phyloP scores from a whole-genome alignment of 108 stramenopile species.

The Skeletonema marinoi region DNA sequence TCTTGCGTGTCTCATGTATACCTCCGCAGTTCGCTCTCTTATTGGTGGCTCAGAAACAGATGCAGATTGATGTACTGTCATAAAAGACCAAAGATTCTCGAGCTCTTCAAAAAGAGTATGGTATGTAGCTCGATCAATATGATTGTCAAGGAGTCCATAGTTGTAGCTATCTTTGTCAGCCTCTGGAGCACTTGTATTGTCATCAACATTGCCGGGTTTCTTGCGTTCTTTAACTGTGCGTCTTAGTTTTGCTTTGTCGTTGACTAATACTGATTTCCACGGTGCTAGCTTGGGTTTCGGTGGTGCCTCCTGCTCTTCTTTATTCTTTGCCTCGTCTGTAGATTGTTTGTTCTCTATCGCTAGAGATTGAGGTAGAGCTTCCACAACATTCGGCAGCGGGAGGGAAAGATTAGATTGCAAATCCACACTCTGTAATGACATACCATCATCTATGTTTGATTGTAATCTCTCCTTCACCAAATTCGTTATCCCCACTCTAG shows the following conservation, averaged over 20 bases:
- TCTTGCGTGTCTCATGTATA: conserved; percentile 79
- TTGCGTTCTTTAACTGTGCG: conserved; percentile 12
- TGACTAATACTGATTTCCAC: conserved; percentile 63
- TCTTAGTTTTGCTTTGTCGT: conserved; percentile 60
- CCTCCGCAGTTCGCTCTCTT: conserved; percentile 72
- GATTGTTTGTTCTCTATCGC: neutral
- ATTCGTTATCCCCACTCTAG: conserved; percentile 31
- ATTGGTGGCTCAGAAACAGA: conserved; percentile 67
- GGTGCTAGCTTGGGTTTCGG: conserved; percentile 13
- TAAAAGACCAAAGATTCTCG: conserved; percentile 66
- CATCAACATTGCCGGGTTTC: neutral
- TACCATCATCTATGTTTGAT: neutral
- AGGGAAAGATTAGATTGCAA: neutral
- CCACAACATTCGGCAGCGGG: neutral
- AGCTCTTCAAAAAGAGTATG: conserved; percentile 60
- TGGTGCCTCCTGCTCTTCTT: neutral
- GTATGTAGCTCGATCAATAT: conserved; percentile 35
- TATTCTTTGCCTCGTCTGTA: neutral
- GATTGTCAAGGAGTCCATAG: conserved; percentile 59
- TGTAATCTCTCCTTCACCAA: conserved; percentile 8
- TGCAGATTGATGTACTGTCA: conserved; percentile 69
- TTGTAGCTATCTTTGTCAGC: conserved; percentile 36
- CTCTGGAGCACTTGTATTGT: neutral
- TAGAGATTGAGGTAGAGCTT: neutral
- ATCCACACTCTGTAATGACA: neutral